Evolutionary conservation across 768 basidiomycete species (phyloP).

Genomic region (Boletus sp.): DNA sequence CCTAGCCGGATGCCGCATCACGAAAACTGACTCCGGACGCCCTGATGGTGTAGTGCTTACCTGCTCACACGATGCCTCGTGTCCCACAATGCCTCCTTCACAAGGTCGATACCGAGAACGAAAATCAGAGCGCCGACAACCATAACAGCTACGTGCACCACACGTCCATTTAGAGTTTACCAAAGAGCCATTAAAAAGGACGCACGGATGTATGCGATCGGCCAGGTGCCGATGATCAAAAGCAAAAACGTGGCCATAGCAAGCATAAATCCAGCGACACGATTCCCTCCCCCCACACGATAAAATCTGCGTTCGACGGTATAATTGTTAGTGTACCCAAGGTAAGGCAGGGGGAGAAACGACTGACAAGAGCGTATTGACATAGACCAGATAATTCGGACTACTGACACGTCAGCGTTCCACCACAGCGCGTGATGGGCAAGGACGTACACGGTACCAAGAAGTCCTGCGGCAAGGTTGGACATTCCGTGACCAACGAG

Average conservation of each 20-base stretch:
- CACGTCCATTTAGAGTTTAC: background rate
- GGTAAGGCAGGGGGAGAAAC: constrained; percentile 2
- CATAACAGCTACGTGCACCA: constrained; percentile 64
- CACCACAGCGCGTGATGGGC: background rate
- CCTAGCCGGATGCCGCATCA: constrained; percentile 34
- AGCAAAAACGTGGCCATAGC: constrained; percentile 70
- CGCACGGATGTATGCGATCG: constrained; percentile 91
- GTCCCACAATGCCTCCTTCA: constrained; percentile 97
- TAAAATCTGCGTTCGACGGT: constrained; percentile 58
- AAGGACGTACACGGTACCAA: constrained; percentile 73
- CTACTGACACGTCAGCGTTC: constrained; percentile 33
- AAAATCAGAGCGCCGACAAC: constrained; percentile 91
- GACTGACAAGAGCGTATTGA: constrained; percentile 74
- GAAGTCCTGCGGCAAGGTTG: constrained; percentile 75
- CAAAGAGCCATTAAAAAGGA: constrained; percentile 8
- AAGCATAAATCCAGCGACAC: constrained; percentile 83
- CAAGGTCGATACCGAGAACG: constrained; percentile 89
- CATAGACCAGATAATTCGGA: constrained; percentile 86
- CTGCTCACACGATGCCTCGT: constrained; percentile 83
- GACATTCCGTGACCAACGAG: constrained; percentile 91
- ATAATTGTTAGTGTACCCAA: background rate
- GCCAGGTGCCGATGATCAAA: constrained; percentile 79
- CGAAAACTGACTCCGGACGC: background rate
- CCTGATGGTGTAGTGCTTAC: constrained; percentile 36
- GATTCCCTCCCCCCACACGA: constrained; percentile 85